Evolutionary conservation across 1,284 basidiomycete species (phyloP).

Genomic region (Cutaneotrichosporon dermatis): DNA sequence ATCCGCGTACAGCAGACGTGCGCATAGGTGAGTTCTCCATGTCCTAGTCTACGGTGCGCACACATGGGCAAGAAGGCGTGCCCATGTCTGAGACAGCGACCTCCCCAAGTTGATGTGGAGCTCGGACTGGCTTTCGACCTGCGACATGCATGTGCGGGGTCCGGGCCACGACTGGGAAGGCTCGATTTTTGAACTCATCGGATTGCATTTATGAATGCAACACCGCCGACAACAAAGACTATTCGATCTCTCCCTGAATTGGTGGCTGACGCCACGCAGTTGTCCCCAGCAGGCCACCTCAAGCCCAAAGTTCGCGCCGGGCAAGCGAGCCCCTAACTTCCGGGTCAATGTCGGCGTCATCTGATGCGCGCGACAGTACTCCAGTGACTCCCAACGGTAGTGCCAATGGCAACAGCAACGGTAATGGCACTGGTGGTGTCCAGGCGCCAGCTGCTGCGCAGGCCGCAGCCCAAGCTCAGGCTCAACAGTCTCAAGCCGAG

Average conservation of each 20-base stretch:
- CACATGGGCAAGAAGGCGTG: no score
- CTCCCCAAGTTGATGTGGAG: background rate
- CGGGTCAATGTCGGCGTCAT: background rate
- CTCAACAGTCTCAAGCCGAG: no score
- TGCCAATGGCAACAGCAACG: no score
- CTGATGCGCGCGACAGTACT: background rate
- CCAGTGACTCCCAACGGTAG: background rate
- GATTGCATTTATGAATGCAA: background rate
- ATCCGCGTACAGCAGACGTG: conserved; percentile 36
- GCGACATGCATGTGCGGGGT: background rate
- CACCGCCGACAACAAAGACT: background rate
- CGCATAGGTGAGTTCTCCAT: conserved; percentile 46
- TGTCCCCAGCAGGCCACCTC: conserved; percentile 1
- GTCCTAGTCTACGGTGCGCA: no score
- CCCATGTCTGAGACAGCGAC: background rate
- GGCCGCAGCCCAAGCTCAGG: no score
- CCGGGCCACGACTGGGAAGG: background rate
- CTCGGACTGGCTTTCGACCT: background rate
- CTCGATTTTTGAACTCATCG: no score
- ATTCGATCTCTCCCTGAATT: background rate
- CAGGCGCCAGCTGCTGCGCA: no score
- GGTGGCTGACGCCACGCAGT: conserved; percentile 6
- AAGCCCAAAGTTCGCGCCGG: background rate
- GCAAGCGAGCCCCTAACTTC: background rate
- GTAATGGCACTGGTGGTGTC: no score